Base-by-base conservation (phyloP, 2,329 filamentous ascomycete genomes). In the Colletotrichum sp. region DNA sequence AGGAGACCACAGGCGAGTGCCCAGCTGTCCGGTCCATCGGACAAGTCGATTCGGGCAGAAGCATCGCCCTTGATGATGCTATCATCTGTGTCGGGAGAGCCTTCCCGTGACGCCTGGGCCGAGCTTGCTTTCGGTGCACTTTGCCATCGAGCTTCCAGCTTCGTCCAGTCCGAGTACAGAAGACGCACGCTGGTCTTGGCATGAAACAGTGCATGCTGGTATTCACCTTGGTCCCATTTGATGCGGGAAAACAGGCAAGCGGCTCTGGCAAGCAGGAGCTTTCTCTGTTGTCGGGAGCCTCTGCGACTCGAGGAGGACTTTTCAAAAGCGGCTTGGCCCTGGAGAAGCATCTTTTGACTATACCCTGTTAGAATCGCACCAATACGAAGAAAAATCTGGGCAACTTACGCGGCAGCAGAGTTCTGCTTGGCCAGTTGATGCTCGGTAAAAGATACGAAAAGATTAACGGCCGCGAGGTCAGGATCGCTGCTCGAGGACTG, bases 371-470 rank as follows among this genome's bases (percentile, higher is more conserved):
- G 74, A 32, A 32, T 52, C 34, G 7, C 43, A 24, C 7, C 6
- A 18, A 30, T 16, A 32, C n/a, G 24, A 60, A 5, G 3, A 7
- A 21, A 6, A 24, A 18, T 6, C 6, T 8, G 28, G 24, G 21
- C 6, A 13, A 84, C 84, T 80, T 81, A 87, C 82, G 91, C 93
- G 83, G 94, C 92, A 12, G 92, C 89, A 18, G 91, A 85, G 66
- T 92, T 92, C 12, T 93, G 94, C 14, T 93, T 90, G 2, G 91
- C 90, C 21, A 96, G 86, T 32, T 93, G 88, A 82, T 96, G 95
- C 82, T 98, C 95, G 1, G 94, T 93, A 76, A 93, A 92, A 0
- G 92, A 91, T 8, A 98, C 85, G 78, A 96, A 90, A 82, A 94
- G 94, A 18, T 84, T 84, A 12, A 87, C 87, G 24, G 87, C 78